Conservation (phyloP, 306 rosid genomes). For the Phaseolus lunatus region DNA sequence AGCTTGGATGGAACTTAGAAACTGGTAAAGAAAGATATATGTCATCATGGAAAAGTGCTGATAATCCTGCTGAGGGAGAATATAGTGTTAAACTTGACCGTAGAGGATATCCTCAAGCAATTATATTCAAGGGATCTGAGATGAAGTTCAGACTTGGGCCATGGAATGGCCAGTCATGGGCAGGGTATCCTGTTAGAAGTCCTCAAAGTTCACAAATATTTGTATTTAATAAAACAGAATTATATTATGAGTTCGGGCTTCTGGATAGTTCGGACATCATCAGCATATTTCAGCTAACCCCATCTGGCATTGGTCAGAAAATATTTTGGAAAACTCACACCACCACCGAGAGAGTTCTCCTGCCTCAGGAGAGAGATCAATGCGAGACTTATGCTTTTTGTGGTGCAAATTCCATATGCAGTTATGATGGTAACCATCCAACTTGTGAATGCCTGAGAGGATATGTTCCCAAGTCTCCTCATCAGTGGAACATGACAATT, state of each 20-base stretch:
- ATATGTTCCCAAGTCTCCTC: background rate
- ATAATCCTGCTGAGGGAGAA: constrained; percentile 36
- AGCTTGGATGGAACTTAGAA: constrained; percentile 32
- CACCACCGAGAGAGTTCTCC: background rate
- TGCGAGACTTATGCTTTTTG: constrained; percentile 9
- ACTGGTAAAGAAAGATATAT: constrained; percentile 9
- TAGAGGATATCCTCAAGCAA: background rate
- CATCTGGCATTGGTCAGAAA: background rate
- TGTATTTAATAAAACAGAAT: constrained; percentile 27
- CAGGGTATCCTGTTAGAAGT: no score
- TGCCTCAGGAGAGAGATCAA: background rate
- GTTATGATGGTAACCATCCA: background rate
- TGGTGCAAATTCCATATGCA: constrained; percentile 16
- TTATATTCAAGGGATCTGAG: background rate
- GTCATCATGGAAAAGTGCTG: constrained; percentile 38
- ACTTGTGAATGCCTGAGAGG: background rate
- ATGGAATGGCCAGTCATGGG: constrained; percentile 29
- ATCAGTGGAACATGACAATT: background rate
- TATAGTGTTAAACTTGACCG: background rate
- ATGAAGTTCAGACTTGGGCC: background rate
- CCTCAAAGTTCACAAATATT: background rate
- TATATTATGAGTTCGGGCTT: constrained; percentile 20
- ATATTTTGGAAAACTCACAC: constrained; percentile 1
- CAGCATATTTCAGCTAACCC: background rate
- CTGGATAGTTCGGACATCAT: background rate